Percentiles rank a stretch among this genome's conserved stretches.
Conservation (phyloP, 441 rosid genomes). For the Dalechampia spathulata region DNA sequence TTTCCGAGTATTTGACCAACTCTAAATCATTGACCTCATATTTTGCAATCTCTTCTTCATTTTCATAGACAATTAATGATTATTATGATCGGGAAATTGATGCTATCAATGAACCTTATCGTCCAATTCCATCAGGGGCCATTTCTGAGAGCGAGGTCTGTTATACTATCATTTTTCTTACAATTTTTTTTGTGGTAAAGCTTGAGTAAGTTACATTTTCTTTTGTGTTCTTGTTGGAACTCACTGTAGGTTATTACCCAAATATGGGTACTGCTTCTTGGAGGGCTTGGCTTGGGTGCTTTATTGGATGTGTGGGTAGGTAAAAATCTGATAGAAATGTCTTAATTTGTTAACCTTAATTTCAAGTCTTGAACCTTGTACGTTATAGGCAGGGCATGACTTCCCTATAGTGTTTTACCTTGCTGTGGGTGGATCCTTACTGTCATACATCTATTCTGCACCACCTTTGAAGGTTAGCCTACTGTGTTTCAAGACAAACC, state of each 20-base stretch:
- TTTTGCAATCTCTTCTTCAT: slow-evolving; percentile 10
- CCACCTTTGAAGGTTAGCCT: slow-evolving; percentile 85
- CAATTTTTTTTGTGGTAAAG: not conserved
- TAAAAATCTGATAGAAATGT: slow-evolving; percentile 12
- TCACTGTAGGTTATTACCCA: slow-evolving; percentile 71
- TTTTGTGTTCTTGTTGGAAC: slow-evolving; percentile 10
- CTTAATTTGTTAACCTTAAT: not conserved
- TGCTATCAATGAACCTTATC: slow-evolving; percentile 96
- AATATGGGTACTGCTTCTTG: slow-evolving; percentile 82
- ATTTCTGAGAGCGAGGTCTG: slow-evolving; percentile 89
- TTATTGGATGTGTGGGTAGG: slow-evolving; percentile 89
- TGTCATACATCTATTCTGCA: slow-evolving; percentile 94
- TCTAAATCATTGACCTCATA: slow-evolving; percentile 12
- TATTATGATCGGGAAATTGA: slow-evolving; percentile 96
- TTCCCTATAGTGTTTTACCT: slow-evolving; percentile 72
- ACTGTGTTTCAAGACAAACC: slow-evolving; percentile 8
- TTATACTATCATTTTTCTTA: not conserved
- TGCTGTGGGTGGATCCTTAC: slow-evolving; percentile 91
- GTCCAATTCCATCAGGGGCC: slow-evolving; percentile 95
- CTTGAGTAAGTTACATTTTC: not conserved
- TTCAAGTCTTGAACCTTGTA: slow-evolving; percentile 17
- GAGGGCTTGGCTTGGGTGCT: slow-evolving; percentile 78
- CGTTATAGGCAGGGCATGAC: slow-evolving; percentile 79
- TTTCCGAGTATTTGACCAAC: slow-evolving; percentile 8
- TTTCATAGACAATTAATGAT: slow-evolving; percentile 74